Evolutionary conservation across 495 filamentous ascomycete genomes (phyloP).

Genomic region (Bacidia gigantensis): DNA sequence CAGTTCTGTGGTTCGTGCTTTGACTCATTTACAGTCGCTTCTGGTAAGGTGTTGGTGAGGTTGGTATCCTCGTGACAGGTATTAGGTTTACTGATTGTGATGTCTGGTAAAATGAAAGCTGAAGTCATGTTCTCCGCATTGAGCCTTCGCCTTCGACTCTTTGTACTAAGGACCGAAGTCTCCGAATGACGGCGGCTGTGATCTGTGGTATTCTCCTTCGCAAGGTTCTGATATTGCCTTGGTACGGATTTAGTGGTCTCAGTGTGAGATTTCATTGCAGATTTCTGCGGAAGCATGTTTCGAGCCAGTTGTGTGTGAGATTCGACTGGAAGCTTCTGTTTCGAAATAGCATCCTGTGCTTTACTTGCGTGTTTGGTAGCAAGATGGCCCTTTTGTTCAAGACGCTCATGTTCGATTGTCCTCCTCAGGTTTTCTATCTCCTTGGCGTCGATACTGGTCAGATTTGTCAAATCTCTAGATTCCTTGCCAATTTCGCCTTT

Average conservation of each 20-base stretch:
- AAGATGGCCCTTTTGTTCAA: conserved; percentile 31
- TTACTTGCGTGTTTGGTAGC: conserved; percentile 1
- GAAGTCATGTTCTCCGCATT: conserved; percentile 57
- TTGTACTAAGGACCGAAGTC: conserved; percentile 20
- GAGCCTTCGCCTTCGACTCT: conserved; percentile 12
- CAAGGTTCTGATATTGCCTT: background rate
- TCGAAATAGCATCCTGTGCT: background rate
- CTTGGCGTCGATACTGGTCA: conserved; percentile 35
- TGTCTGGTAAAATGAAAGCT: conserved; percentile 63
- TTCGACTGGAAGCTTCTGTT: background rate
- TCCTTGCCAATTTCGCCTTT: background rate
- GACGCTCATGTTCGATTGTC: conserved; percentile 36
- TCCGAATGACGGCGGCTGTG: conserved; percentile 35
- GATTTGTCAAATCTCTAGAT: conserved; percentile 29
- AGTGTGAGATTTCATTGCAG: conserved; percentile 29
- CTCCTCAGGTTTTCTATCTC: conserved; percentile 36
- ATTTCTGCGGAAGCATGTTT: conserved; percentile 26
- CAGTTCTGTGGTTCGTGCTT: conserved; percentile 40
- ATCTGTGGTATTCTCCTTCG: background rate
- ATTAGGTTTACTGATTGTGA: conserved; percentile 38
- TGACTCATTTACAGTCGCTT: background rate
- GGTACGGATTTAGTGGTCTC: background rate
- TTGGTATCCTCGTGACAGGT: background rate
- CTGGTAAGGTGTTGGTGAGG: conserved; percentile 1
- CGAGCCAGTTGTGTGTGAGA: conserved; percentile 11